Percentiles rank a stretch among this genome's conserved stretches.
phyloP scores from a whole-genome alignment of 2,329 filamentous ascomycete genomes.

The Piedraia hortae region DNA sequence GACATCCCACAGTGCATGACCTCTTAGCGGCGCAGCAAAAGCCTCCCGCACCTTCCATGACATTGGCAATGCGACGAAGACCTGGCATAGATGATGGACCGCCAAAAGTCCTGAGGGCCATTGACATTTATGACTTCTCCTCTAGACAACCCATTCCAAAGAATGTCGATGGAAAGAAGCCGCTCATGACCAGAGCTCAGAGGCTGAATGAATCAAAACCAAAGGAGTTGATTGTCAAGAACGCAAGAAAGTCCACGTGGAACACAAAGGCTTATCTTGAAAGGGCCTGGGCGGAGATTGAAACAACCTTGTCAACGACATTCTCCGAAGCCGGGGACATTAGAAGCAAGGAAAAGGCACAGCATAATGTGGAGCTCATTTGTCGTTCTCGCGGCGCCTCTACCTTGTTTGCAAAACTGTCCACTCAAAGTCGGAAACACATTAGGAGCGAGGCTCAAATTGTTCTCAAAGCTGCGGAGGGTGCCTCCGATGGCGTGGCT shows the following conservation, averaged over 20 bases:
- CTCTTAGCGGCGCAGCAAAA: too few relatives aligned
- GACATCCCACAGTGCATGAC: too few relatives aligned
- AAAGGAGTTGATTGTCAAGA: slow-evolving; percentile 82
- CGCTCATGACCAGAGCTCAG: too few relatives aligned
- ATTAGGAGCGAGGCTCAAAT: slow-evolving; percentile 27
- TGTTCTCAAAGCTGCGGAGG: slow-evolving; percentile 27
- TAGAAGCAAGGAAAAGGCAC: slow-evolving; percentile 61
- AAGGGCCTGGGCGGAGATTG: slow-evolving; percentile 45
- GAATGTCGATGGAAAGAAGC: too few relatives aligned
- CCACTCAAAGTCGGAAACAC: slow-evolving; percentile 37
- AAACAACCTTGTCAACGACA: slow-evolving; percentile 42
- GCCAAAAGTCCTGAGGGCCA: too few relatives aligned
- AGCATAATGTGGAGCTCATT: slow-evolving; percentile 72
- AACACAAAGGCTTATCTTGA: slow-evolving; percentile 55
- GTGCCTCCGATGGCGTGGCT: slow-evolving; percentile 31
- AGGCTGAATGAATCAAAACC: too few relatives aligned
- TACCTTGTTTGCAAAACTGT: slow-evolving; percentile 38
- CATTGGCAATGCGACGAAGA: too few relatives aligned
- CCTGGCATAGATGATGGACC: too few relatives aligned
- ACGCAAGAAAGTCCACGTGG: slow-evolving; percentile 39
- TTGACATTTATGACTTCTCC: too few relatives aligned
- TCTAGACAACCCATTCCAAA: too few relatives aligned
- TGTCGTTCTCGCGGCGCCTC: slow-evolving; percentile 52
- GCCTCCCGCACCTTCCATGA: too few relatives aligned
- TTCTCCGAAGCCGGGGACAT: slow-evolving; percentile 33